Conservation (phyloP, 331 rosid genomes). For the Saraca asoca region DNA sequence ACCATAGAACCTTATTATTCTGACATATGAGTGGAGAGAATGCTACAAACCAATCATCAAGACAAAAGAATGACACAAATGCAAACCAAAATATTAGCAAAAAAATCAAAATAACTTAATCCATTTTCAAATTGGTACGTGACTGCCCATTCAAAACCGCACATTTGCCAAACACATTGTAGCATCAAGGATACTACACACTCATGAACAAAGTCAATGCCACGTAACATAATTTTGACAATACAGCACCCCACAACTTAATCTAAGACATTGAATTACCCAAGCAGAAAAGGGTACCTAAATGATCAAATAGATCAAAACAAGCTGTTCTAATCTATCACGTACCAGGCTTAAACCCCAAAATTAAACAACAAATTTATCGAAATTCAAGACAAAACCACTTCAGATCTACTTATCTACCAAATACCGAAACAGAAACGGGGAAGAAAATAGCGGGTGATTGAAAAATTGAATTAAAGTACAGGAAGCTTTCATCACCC, state of each 20-base stretch:
- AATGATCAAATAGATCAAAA: slow-evolving; percentile 12
- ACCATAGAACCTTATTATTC: not conserved
- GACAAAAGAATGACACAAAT: too few species aligned
- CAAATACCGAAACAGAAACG: not conserved
- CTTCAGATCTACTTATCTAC: slow-evolving; percentile 34
- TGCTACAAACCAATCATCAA: too few species aligned
- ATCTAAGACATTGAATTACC: not conserved
- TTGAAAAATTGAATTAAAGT: not conserved
- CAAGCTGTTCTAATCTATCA: slow-evolving; percentile 22
- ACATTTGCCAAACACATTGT: too few species aligned
- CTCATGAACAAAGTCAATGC: too few species aligned
- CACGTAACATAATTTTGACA: slow-evolving; percentile 1
- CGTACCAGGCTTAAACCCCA: slow-evolving; percentile 31
- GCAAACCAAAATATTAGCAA: too few species aligned
- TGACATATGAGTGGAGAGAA: not conserved
- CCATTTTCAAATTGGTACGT: too few species aligned
- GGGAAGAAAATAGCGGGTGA: too few species aligned
- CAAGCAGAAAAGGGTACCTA: not conserved
- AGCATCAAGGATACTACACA: too few species aligned
- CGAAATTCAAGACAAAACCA: slow-evolving; percentile 19
- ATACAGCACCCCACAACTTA: not conserved
- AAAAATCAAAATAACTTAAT: too few species aligned
- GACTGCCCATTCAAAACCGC: too few species aligned
- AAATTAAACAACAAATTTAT: not conserved
- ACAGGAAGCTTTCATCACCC: not conserved